A percentile compares a stretch with the other conserved stretches of the same genome.
Conservation (phyloP, 176 grass and related monocot species). For the Dactylis glomerata region DNA sequence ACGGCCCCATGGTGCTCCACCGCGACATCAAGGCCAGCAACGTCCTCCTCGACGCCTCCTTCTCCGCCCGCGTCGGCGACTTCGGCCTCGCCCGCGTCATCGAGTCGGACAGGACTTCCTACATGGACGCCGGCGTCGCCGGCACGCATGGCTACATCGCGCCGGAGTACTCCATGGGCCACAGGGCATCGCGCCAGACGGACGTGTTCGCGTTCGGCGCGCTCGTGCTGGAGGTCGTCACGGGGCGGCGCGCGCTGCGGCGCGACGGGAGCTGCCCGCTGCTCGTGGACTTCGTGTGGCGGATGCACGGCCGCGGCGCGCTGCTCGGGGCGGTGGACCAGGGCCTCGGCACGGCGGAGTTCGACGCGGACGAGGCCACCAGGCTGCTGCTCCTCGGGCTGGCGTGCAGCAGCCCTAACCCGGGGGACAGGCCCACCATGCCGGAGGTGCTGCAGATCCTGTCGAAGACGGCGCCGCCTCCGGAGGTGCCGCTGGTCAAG, state of each 20-base stretch:
- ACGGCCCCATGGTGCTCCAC: slow-evolving; percentile 56
- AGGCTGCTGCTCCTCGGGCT: slow-evolving; percentile 47
- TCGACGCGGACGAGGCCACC: slow-evolving; percentile 26
- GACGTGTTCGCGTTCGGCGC: slow-evolving; percentile 59
- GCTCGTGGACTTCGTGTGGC: slow-evolving; percentile 58
- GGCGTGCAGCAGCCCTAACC: slow-evolving; percentile 55
- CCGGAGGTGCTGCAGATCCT: slow-evolving; percentile 48
- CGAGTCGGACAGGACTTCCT: slow-evolving; percentile 35
- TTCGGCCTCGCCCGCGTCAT: slow-evolving; percentile 73
- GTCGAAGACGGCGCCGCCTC: slow-evolving; percentile 31
- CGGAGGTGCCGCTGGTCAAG: slow-evolving; percentile 33
- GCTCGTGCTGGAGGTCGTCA: slow-evolving; percentile 55
- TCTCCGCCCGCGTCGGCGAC: slow-evolving; percentile 58
- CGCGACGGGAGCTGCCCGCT: slow-evolving; percentile 7
- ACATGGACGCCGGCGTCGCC: slow-evolving; percentile 41
- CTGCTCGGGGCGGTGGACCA: slow-evolving; percentile 49
- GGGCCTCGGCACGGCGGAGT: slow-evolving; percentile 14
- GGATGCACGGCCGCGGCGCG: slow-evolving; percentile 41
- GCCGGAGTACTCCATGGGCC: slow-evolving; percentile 47
- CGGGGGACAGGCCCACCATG: slow-evolving; percentile 37
- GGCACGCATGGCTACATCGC: slow-evolving; percentile 69
- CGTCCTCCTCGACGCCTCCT: slow-evolving; percentile 54
- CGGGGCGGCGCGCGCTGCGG: slow-evolving; percentile 26
- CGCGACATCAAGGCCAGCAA: slow-evolving; percentile 74
- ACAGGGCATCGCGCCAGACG: slow-evolving; percentile 42